A percentile compares a stretch with the other conserved stretches of the same genome.
Conservation (phyloP, 176 grass and related monocot species). For the Elaeis guineensis region DNA sequence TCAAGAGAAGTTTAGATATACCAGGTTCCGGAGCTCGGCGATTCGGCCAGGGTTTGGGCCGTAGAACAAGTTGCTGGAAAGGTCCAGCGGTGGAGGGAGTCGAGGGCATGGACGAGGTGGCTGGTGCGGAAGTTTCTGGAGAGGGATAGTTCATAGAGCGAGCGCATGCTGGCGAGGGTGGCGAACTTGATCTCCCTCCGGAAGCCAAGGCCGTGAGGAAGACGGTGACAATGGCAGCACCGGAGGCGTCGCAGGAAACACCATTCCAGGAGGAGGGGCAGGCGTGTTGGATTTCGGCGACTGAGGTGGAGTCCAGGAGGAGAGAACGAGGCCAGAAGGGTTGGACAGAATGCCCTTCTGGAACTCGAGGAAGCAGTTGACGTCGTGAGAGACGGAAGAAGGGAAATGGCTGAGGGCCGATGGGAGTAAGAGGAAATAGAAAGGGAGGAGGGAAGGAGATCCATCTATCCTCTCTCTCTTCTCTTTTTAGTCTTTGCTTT, state of each 20-base stretch:
- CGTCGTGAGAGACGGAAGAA: constrained; percentile 41
- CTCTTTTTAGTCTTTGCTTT: neutral
- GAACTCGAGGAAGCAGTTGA: constrained; percentile 76
- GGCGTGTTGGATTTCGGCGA: constrained; percentile 3
- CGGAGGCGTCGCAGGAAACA: constrained; percentile 56
- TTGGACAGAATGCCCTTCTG: constrained; percentile 66
- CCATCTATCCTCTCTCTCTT: neutral
- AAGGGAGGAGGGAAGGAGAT: neutral
- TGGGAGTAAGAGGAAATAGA: constrained; percentile 21
- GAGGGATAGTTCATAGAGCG: constrained; percentile 66
- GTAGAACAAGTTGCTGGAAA: constrained; percentile 84
- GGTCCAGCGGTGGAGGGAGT: constrained; percentile 67
- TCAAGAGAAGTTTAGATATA: constrained; percentile 77
- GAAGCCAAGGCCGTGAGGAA: constrained; percentile 56
- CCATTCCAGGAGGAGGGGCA: constrained; percentile 56
- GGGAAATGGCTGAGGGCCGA: neutral
- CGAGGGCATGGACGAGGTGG: constrained; percentile 65
- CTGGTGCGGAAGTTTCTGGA: constrained; percentile 85
- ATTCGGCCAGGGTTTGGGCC: constrained; percentile 64
- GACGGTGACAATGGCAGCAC: constrained; percentile 36
- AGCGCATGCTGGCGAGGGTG: constrained; percentile 46
- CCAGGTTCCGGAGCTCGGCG: constrained; percentile 53
- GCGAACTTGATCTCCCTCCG: constrained; percentile 66
- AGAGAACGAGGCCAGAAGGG: constrained; percentile 21
- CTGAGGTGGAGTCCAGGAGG: constrained; percentile 43